These are phyloP conservation scores for Cyberlindnera japonica DNA, from an alignment of 805 yeast species.

Conservation along the genomic window DNA sequence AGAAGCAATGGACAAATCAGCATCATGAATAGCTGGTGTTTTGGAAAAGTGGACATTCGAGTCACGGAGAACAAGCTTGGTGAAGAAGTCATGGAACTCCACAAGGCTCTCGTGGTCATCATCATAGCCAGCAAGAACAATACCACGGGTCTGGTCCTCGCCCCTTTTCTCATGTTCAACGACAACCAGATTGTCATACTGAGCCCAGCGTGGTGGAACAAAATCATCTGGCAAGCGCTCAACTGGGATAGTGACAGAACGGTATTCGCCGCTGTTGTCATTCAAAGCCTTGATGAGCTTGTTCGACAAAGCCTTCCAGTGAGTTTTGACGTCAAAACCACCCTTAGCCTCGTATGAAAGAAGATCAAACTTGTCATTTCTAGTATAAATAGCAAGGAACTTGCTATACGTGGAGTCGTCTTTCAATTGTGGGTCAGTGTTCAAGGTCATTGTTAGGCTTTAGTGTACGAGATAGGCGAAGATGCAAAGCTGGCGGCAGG, in stretches of 20 bases:
- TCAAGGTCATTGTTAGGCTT: conserved; percentile 9
- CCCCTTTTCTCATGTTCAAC: conserved; percentile 33
- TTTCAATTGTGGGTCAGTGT: background rate
- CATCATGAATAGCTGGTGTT: conserved; percentile 11
- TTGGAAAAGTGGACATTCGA: conserved; percentile 27
- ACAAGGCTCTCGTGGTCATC: conserved; percentile 20
- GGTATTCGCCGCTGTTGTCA: background rate
- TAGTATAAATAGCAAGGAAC: conserved; percentile 36
- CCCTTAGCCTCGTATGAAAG: conserved; percentile 33
- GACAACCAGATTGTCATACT: conserved; percentile 27
- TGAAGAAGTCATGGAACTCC: conserved; percentile 35
- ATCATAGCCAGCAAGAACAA: conserved; percentile 33
- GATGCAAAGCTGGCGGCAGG: background rate
- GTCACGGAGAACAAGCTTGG: conserved; percentile 34
- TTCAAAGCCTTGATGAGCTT: conserved; percentile 1
- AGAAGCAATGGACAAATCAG: conserved; percentile 25
- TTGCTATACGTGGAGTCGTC: conserved; percentile 38
- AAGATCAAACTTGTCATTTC: conserved; percentile 21
- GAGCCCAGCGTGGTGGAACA: conserved; percentile 16
- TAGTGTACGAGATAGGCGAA: background rate
- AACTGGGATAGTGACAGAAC: conserved; percentile 4
- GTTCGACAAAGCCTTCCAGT: conserved; percentile 26
- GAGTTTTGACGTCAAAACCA: conserved; percentile 25
- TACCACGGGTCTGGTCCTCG: conserved; percentile 34
- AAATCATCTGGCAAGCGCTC: conserved; percentile 5